Evolutionary conservation across 2,329 filamentous ascomycete genomes (phyloP), one percentile per base, ranked within the genome.

Genomic region (Endoconidiophora laricicola): DNA sequence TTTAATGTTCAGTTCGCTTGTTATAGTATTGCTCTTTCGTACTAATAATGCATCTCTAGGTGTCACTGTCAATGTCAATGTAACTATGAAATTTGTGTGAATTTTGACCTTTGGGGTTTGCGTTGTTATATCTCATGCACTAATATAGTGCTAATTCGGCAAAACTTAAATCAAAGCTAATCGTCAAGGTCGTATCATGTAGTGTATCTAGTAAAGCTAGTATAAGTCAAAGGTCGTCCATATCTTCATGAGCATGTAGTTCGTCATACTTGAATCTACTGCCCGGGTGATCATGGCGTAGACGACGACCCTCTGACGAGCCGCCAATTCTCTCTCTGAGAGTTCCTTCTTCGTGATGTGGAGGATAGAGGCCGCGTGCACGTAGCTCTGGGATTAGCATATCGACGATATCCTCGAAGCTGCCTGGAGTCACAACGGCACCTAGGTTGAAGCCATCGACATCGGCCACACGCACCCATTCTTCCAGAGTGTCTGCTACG

Each of bases 401-500:
- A 6, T 80, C 72, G 29, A 80, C 72, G 1, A 84, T 71, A 54
- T 85, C 80, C 51, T 79, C 71, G 59, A 83, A 85, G 0, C 74
- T 78, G 40, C 71, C 70, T 0, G 78, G 81, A 52, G 67, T 63
- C 0, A 66, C 53, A 0, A 61, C 62, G 37, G 60, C 60, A 0
- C 59, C 57, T n/a, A 62, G 40, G n/a, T 61, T 61, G 38, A 61
- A 81, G 0, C 78, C 78, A 58, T 82, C 78, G 1, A 82, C 69
- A 55, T 78, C 78, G 0, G 72, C 76, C 57, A 79, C 77, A 0
- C 52, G 52, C 3, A 65, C 53, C 62, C 62, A 65, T 14, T 58
- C 54, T 52, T 64, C 61, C 58, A 65, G 58, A 38, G 61, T 58
- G 26, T 64, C 61, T 0, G 62, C 61, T 0, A 65, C 57, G 7